Evolutionary conservation across 345 rosid species (phyloP).

Genomic region (Populus deltoides): DNA sequence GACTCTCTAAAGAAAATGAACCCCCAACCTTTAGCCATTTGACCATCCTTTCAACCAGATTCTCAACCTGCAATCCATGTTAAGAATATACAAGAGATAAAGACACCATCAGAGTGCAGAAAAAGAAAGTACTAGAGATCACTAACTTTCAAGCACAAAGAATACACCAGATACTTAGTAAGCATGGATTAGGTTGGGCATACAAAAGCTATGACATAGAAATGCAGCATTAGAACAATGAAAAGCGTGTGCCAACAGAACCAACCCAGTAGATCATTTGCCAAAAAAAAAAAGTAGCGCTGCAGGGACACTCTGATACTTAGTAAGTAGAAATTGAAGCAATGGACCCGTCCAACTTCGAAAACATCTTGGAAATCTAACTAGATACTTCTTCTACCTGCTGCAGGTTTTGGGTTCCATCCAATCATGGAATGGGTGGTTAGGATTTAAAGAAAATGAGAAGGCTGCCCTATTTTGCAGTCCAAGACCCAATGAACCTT

Average conservation of each 20-base stretch:
- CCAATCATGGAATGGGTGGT: no score
- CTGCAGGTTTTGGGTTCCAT: no score
- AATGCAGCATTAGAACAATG: not conserved
- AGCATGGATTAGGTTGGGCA: not conserved
- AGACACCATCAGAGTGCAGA: not conserved
- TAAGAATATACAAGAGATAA: not conserved
- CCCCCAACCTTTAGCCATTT: constrained; percentile 93
- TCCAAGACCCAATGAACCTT: no score
- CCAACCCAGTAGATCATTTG: not conserved
- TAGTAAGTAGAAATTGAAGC: no score
- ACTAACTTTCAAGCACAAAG: not conserved
- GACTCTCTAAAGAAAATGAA: constrained; percentile 91
- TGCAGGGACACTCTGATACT: not conserved
- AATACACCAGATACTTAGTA: not conserved
- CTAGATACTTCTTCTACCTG: no score
- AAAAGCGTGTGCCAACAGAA: not conserved
- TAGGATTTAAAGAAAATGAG: no score
- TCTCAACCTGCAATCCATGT: constrained; percentile 54
- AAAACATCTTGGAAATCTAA: no score
- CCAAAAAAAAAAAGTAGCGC: no score
- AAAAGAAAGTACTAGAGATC: not conserved
- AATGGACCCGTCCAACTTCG: no score
- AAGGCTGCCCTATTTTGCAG: no score
- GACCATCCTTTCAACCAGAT: constrained; percentile 69
- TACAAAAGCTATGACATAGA: not conserved